A percentile compares a stretch with the other conserved stretches of the same genome.
These are phyloP conservation scores for Graphiopsis chlorocephala DNA, from an alignment of 2,329 filamentous ascomycete genomes.

Conservation along the genomic window DNA sequence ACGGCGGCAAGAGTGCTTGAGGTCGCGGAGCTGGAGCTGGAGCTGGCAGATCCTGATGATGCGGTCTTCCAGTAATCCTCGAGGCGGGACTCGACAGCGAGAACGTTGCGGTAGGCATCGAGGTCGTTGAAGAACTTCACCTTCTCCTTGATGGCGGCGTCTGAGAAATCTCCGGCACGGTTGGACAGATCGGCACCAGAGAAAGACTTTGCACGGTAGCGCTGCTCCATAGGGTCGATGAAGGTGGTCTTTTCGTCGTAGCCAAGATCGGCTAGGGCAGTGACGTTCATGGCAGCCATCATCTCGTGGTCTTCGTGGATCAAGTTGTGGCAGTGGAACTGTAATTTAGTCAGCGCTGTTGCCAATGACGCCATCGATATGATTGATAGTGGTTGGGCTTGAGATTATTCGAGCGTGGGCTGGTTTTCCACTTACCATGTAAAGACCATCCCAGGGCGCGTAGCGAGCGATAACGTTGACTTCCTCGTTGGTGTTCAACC, in stretches of 20 bases:
- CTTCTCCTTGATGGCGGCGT: conserved; percentile 29
- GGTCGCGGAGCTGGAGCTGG: background rate
- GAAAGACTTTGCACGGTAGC: conserved; percentile 26
- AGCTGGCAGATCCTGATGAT: background rate
- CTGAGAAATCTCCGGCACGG: conserved; percentile 19
- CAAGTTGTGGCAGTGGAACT: conserved; percentile 45
- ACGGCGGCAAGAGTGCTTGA: background rate
- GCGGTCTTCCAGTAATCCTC: conserved; percentile 29
- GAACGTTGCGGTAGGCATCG: conserved; percentile 31
- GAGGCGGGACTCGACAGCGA: conserved; percentile 30
- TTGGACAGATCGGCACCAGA: conserved; percentile 12
- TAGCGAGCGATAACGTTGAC: conserved; percentile 53
- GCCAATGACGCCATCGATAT: background rate
- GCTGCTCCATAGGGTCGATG: conserved; percentile 24
- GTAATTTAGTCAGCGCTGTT: background rate
- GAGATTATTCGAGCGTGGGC: background rate
- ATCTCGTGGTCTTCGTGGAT: conserved; percentile 46
- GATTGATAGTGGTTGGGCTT: background rate
- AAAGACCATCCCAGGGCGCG: conserved; percentile 53
- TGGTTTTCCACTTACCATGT: conserved; percentile 26
- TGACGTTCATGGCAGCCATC: conserved; percentile 46
- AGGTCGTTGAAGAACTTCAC: conserved; percentile 34
- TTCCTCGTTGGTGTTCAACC: conserved; percentile 51
- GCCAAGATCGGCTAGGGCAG: conserved; percentile 33
- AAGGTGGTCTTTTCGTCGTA: conserved; percentile 31